Conservation (phyloP, 2,329 filamentous ascomycete species). For the Talaromyces amestolkiae region DNA sequence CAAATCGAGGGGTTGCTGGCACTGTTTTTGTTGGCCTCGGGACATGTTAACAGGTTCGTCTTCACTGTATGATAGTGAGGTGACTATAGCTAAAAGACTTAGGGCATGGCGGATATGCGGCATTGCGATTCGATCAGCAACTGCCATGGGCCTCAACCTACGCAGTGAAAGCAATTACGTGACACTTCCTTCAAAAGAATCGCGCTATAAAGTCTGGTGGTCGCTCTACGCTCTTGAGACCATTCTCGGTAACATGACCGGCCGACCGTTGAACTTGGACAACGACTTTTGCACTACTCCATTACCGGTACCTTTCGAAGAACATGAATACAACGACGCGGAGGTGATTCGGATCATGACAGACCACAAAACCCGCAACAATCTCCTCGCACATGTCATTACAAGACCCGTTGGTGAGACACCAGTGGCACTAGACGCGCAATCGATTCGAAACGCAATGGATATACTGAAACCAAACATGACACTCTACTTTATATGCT, state of each 20-base stretch:
- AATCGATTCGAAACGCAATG: constrained; percentile 26
- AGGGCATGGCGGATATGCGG: constrained; percentile 46
- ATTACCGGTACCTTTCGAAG: constrained; percentile 39
- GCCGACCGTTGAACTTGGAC: constrained; percentile 40
- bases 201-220: constrained; percentile 47
- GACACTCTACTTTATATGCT: constrained; percentile 41
- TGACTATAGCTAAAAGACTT: neutral
- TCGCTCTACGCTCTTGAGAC: constrained; percentile 43
- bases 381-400: constrained; percentile 28
- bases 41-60: constrained; percentile 44
- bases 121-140: constrained; percentile 41
- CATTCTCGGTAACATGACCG: constrained; percentile 42
- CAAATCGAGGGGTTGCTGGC: constrained; percentile 43
- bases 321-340: constrained; percentile 37
- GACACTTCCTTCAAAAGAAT: constrained; percentile 39
- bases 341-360: constrained; percentile 35
- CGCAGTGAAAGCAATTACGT: constrained; percentile 40
- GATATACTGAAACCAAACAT: constrained; percentile 36
- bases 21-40: constrained; percentile 41
- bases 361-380: constrained; percentile 33
- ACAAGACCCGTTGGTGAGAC: constrained; percentile 21
- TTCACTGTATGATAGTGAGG: neutral
- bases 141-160: constrained; percentile 45
- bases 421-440: constrained; percentile 13
- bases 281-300: constrained; percentile 43